A percentile compares a stretch with the other conserved stretches of the same genome.
These are phyloP conservation scores for Cystobasidium slooffiae DNA, from an alignment of 1,284 basidiomycete species.

Conservation along the genomic window DNA sequence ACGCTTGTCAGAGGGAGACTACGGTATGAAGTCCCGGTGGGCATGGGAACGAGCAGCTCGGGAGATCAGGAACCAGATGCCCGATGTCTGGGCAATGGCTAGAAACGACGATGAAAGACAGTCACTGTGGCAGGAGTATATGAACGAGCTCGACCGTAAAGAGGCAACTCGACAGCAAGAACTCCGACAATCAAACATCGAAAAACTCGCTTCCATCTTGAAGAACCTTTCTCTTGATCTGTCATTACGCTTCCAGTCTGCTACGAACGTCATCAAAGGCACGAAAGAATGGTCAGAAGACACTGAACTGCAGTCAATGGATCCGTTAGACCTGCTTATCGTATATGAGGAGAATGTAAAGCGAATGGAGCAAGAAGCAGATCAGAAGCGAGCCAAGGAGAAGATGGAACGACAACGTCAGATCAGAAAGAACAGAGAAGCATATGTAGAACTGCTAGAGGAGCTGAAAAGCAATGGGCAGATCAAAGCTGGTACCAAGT, in stretches of 20 bases:
- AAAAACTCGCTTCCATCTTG: constrained; percentile 63
- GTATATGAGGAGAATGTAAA: constrained; percentile 90
- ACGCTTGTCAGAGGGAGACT: constrained; percentile 47
- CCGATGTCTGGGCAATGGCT: constrained; percentile 51
- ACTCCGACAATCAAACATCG: constrained; percentile 72
- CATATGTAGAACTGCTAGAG: constrained; percentile 75
- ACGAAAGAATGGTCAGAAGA: constrained; percentile 78
- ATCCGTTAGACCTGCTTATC: constrained; percentile 83
- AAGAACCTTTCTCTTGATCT: constrained; percentile 67
- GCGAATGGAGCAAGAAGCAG: constrained; percentile 82
- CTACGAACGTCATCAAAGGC: constrained; percentile 72
- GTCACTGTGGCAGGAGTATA: constrained; percentile 86
- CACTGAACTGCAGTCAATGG: constrained; percentile 73
- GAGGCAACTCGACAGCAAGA: constrained; percentile 74
- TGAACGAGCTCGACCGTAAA: constrained; percentile 76
- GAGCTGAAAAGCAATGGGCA: constrained; percentile 70
- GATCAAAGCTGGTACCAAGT: constrained; percentile 81
- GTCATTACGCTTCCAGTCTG: constrained; percentile 75
- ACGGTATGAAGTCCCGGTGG: constrained; percentile 55
- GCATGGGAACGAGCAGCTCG: constrained; percentile 52
- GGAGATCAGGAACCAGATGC: constrained; percentile 44
- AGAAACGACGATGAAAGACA: constrained; percentile 79
- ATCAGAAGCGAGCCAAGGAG: constrained; percentile 74
- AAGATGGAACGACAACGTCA: constrained; percentile 80
- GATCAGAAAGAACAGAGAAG: constrained; percentile 85